Evolutionary conservation across 306 rosid genomes (phyloP).

Genomic region (Sechiopsis laciniata): DNA sequence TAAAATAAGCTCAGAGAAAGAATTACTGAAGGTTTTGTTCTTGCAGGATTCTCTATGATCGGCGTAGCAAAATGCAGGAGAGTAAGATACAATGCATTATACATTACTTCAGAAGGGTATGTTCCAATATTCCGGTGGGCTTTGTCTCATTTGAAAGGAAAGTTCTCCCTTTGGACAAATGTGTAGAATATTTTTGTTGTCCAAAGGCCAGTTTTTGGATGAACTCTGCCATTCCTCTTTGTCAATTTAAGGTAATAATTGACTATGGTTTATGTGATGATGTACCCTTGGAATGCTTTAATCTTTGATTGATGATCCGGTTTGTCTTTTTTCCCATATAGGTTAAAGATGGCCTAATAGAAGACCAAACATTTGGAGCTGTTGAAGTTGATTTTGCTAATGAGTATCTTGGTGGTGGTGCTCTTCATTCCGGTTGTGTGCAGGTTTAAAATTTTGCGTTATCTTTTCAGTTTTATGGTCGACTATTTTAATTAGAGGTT

Average conservation of each 20-base stretch:
- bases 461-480: neutral
- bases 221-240: conserved; percentile 55
- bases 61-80: conserved; percentile 53
- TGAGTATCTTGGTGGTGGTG: conserved; percentile 83
- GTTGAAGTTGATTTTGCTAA: conserved; percentile 95
- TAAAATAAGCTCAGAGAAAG: neutral
- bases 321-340: conserved; percentile 30
- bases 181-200: conserved; percentile 39
- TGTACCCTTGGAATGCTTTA: neutral
- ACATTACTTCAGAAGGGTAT: conserved; percentile 80
- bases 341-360: conserved; percentile 70
- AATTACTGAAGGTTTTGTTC: conserved; percentile 15
- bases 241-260: conserved; percentile 60
- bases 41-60: conserved; percentile 65
- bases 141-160: conserved; percentile 82
- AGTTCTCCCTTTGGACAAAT: conserved; percentile 53
- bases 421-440: conserved; percentile 76
- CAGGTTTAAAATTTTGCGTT: conserved; percentile 46
- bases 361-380: conserved; percentile 65
- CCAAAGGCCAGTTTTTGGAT: conserved; percentile 64
- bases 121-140: conserved; percentile 56
- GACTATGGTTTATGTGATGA: neutral
- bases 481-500: neutral
- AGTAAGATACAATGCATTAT: conserved; percentile 70
- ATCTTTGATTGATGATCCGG: neutral